phyloP scores from a whole-genome alignment of 805 yeast species.

The baker's yeast (Saccharomyces cerevisiae) region DNA sequence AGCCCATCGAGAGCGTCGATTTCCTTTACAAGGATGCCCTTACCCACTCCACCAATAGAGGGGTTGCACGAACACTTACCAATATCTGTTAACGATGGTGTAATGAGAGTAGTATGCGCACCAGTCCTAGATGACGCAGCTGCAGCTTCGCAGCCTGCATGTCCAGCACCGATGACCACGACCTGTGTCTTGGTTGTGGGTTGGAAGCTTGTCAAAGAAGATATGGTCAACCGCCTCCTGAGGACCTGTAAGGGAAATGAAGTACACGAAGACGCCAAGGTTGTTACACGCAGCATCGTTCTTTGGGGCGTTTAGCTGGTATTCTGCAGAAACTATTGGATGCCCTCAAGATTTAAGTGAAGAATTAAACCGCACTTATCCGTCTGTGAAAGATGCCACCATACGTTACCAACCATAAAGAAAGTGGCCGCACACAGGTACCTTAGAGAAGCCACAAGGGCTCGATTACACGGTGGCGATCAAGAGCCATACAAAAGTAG shows the following conservation, averaged over 20 bases:
- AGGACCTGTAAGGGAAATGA: neutral
- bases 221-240: neutral
- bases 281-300: neutral
- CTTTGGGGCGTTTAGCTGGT: neutral
- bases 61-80: slow-evolving; percentile 98
- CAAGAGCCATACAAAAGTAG: neutral
- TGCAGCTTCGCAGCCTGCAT: slow-evolving; percentile 98
- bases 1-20: slow-evolving; percentile 96
- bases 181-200: slow-evolving; percentile 32
- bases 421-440: neutral
- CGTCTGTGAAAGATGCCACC: neutral
- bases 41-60: slow-evolving; percentile 96
- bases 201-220: slow-evolving; percentile 7
- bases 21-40: slow-evolving; percentile 85
- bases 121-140: slow-evolving; percentile 87
- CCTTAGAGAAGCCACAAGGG: neutral
- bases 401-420: neutral
- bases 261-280: too few relatives aligned
- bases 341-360: too few relatives aligned
- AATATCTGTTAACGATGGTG: slow-evolving; percentile 66
- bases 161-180: slow-evolving; percentile 93
- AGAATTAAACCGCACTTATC: neutral
- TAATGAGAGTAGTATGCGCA: slow-evolving; percentile 45
- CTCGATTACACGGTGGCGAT: neutral
- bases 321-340: neutral